phyloP scores from a whole-genome alignment of 495 filamentous ascomycete genomes.

The Penicillium paxilli region DNA sequence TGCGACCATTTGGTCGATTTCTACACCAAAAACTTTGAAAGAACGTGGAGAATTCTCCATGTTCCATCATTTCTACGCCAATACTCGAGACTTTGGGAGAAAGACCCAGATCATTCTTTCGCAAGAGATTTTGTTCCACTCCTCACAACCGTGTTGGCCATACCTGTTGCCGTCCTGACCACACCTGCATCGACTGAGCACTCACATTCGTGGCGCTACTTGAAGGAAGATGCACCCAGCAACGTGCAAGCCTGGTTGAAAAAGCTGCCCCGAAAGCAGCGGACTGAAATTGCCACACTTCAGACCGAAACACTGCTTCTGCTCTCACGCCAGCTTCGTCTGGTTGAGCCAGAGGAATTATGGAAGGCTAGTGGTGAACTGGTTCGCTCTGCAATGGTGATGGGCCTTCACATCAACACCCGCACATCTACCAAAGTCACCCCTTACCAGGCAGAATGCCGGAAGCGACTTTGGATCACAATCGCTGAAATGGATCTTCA shows the following conservation, averaged over 20 bases:
- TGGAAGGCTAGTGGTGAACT: conserved; percentile 59
- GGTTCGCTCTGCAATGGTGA: conserved; percentile 55
- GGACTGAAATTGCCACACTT: conserved; percentile 31
- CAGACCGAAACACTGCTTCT: conserved; percentile 33
- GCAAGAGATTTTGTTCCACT: conserved; percentile 16
- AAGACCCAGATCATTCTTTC: conserved; percentile 7
- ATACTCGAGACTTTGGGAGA: conserved; percentile 22
- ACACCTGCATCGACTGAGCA: conserved; percentile 35
- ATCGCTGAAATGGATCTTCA: conserved; percentile 46
- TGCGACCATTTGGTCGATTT: conserved; percentile 23
- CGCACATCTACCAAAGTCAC: conserved; percentile 28
- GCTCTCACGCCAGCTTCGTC: conserved; percentile 46
- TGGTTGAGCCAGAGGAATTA: conserved; percentile 40
- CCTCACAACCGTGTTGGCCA: conserved; percentile 18
- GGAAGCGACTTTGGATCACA: conserved; percentile 45
- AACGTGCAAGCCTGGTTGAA: conserved; percentile 31
- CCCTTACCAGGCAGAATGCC: conserved; percentile 33
- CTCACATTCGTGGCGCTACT: conserved; percentile 34
- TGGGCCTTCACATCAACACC: conserved; percentile 58
- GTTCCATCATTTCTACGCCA: conserved; percentile 23
- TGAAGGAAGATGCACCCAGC: conserved; percentile 21
- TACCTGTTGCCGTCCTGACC: conserved; percentile 14
- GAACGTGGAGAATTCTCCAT: conserved; percentile 24
- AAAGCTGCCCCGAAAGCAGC: conserved; percentile 39
- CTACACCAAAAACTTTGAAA: conserved; percentile 27